phyloP scores from a whole-genome alignment of 2,329 filamentous ascomycete species.

The Aspergillus uvarum region DNA sequence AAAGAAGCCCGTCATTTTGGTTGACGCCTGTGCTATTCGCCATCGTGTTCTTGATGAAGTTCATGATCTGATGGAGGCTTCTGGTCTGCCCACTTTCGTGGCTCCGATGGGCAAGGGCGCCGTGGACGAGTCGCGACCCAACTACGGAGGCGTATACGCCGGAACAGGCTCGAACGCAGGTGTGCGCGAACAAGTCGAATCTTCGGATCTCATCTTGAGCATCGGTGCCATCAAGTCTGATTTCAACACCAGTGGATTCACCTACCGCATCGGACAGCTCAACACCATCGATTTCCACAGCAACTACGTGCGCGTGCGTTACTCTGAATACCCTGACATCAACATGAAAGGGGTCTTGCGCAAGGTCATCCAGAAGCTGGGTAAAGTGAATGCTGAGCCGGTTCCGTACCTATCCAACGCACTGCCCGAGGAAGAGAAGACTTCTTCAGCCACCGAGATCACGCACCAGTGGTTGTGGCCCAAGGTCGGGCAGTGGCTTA shows the following conservation, averaged over 20 bases:
- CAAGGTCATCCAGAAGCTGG: slow-evolving; percentile 63
- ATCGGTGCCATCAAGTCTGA: slow-evolving; percentile 49
- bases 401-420: slow-evolving; percentile 59
- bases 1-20: slow-evolving; percentile 72
- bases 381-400: slow-evolving; percentile 56
- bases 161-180: slow-evolving; percentile 68
- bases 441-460: slow-evolving; percentile 40
- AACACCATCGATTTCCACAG: slow-evolving; percentile 83
- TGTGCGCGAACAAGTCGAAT: slow-evolving; percentile 42
- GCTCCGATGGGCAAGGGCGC: slow-evolving; percentile 87
- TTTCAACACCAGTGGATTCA: slow-evolving; percentile 67
- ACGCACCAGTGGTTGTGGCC: slow-evolving; percentile 68
- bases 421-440: slow-evolving; percentile 37
- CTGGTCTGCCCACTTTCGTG: slow-evolving; percentile 77
- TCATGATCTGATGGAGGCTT: slow-evolving; percentile 69
- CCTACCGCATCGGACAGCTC: slow-evolving; percentile 74
- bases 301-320: slow-evolving; percentile 69
- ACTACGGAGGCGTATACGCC: slow-evolving; percentile 80
- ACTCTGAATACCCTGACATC: slow-evolving; percentile 75
- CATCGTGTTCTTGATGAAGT: slow-evolving; percentile 73
- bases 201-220: slow-evolving; percentile 43
- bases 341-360: slow-evolving; percentile 77
- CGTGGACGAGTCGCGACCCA: slow-evolving; percentile 72
- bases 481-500: slow-evolving; percentile 69
- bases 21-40: slow-evolving; percentile 80